Evolutionary conservation across 2,329 filamentous ascomycete species (phyloP), one percentile per base, ranked within the genome.

Genomic region (Paraphoma sp.): DNA sequence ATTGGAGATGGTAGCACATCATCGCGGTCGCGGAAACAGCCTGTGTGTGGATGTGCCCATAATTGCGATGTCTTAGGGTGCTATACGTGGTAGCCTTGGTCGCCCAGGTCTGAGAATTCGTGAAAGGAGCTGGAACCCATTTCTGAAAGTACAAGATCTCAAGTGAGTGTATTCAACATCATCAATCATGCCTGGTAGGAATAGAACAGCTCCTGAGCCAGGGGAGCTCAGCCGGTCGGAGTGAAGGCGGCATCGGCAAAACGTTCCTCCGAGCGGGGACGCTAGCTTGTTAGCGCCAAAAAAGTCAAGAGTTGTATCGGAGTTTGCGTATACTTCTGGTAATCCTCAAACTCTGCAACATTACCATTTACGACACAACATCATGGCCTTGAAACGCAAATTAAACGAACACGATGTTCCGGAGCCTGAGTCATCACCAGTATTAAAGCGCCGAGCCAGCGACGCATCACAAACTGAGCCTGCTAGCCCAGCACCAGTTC

Each of bases 361-460:
- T 36, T 3, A 14, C 33, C 33, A 36, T 36, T 50, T 23, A 54
- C 23, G 16, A 48, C 29, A 6, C 9, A 44, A 55, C 41, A 36
- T 36, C 11, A 59, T 58, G 55, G 54, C 59, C 3, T 53, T 59
- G 72, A 83, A 83, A 68, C 79, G 81, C 60, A 83, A 83, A 69
- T 69, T 83, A 57, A 81, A 83, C 63, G 77, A 78, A n/a, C 65
- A 79, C 43, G 78, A 82, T 53, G 75, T 80, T 1, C 80, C 81
- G 2, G 79, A 82, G 62, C 71, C 55, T 23, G 63, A 64, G 41
- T 61, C 64, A 6, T 52, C 63, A 1, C 60, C 50, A 23, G 49
- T 54, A 11, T 45, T 54, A 14, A 57, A 64, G 51, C 64, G 57
- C 54, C 54, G 62, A 53, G 57, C 62, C 23, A 68, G 66, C 60